These are phyloP conservation scores for Dothideomycetes sp. DNA, from an alignment of 2,329 filamentous ascomycete genomes.

Conservation along the genomic window DNA sequence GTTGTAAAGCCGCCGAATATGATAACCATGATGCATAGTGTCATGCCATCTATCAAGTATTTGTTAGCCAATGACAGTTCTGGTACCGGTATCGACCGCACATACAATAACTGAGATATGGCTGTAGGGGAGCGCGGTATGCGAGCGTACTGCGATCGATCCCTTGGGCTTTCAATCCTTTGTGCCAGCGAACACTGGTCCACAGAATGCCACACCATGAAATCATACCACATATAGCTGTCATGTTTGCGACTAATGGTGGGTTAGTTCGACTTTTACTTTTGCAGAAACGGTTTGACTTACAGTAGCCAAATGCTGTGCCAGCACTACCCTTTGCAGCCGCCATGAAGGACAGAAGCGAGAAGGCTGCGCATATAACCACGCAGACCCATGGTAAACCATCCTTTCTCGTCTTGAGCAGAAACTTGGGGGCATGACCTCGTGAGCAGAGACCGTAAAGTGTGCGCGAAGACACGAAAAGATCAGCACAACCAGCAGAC, in stretches of 20 bases:
- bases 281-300: background rate
- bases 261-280: background rate
- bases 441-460: constrained; percentile 38
- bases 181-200: background rate
- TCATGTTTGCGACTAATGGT: background rate
- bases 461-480: constrained; percentile 42
- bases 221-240: background rate
- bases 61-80: too few relatives aligned
- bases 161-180: background rate
- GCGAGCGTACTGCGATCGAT: background rate
- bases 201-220: background rate
- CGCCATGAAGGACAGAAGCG: constrained; percentile 2
- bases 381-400: constrained; percentile 2
- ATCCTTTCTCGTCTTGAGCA: constrained; percentile 23
- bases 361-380: background rate
- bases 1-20: background rate
- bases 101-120: background rate
- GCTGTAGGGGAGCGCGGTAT: background rate
- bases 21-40: background rate
- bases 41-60: background rate
- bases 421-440: constrained; percentile 38
- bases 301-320: constrained; percentile 2
- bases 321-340: constrained; percentile 1
- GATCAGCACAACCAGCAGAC: constrained; percentile 55
- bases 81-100: too few relatives aligned